Percentiles rank a stretch among this genome's conserved stretches.
Evolutionary conservation across 495 filamentous ascomycete species (phyloP).

Genomic region (Lasiosphaeria miniovina): DNA sequence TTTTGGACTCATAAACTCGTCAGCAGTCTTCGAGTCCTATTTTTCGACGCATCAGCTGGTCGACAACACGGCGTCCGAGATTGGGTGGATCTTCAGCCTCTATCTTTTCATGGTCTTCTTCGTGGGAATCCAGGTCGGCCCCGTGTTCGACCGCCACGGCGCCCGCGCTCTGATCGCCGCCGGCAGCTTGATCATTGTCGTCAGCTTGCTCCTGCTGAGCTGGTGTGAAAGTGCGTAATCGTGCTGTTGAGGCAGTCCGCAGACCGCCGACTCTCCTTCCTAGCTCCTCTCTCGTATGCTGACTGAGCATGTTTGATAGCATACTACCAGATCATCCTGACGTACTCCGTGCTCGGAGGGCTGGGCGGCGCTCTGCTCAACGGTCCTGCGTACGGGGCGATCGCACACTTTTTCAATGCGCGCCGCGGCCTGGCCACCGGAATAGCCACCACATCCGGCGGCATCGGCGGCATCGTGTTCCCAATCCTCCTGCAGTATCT

Average conservation of each 20-base stretch:
- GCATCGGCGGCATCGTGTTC: conserved; percentile 60
- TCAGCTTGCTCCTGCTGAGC: conserved; percentile 55
- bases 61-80: conserved; percentile 50
- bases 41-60: conserved; percentile 58
- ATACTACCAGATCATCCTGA: conserved; percentile 68
- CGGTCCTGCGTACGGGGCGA: conserved; percentile 55
- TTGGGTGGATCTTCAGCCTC: conserved; percentile 64
- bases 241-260: neutral
- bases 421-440: conserved; percentile 62
- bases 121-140: conserved; percentile 62
- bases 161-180: conserved; percentile 50
- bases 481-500: conserved; percentile 53
- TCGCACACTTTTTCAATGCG: conserved; percentile 64
- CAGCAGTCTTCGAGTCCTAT: conserved; percentile 63
- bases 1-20: conserved; percentile 63
- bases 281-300: neutral
- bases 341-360: conserved; percentile 56
- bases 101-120: conserved; percentile 64
- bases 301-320: conserved; percentile 26
- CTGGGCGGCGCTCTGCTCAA: conserved; percentile 57
- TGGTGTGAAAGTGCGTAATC: conserved; percentile 34
- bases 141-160: conserved; percentile 64
- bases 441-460: conserved; percentile 58
- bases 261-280: neutral
- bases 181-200: conserved; percentile 50